Evolutionary conservation across 352 stramenopile species (phyloP).

Genomic region (Phytopythium montanum): DNA sequence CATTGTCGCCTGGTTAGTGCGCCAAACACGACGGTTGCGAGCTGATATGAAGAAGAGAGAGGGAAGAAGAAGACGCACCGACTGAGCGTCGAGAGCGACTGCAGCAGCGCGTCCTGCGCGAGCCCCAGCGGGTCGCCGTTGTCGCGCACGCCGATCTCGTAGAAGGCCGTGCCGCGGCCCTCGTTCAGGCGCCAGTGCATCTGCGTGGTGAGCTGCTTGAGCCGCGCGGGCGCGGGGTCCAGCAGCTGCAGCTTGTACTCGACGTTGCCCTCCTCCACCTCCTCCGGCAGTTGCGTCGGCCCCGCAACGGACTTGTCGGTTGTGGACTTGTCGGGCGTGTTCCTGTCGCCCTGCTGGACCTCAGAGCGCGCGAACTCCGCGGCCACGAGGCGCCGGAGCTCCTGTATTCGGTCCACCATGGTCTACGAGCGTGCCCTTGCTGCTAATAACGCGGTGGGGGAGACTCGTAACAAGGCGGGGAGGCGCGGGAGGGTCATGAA

Average conservation of each 20-base stretch:
- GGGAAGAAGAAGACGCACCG: constrained; percentile 17
- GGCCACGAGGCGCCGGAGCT: constrained; percentile 16
- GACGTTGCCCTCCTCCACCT: constrained; percentile 89
- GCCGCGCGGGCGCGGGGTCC: constrained; percentile 56
- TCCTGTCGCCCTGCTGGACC: neutral
- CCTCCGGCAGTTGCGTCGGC: constrained; percentile 38
- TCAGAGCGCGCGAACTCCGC: constrained; percentile 15
- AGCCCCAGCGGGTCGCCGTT: constrained; percentile 77
- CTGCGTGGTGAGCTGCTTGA: constrained; percentile 88
- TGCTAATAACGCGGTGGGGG: neutral
- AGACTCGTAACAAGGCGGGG: neutral
- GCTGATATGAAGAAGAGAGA: no score
- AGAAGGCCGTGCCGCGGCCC: constrained; percentile 77
- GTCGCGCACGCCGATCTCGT: constrained; percentile 87
- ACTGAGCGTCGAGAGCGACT: constrained; percentile 63
- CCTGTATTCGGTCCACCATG: constrained; percentile 8
- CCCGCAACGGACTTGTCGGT: neutral
- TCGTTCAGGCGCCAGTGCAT: constrained; percentile 91
- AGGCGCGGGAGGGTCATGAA: neutral
- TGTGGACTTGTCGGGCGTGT: neutral
- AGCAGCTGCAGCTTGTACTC: constrained; percentile 91
- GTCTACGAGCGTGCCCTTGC: neutral
- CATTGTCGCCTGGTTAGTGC: no score
- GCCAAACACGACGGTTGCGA: no score
- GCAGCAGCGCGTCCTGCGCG: constrained; percentile 52